A percentile compares a stretch with the other conserved stretches of the same genome.
These are phyloP conservation scores for Pisolithus tinctorius DNA, from an alignment of 768 basidiomycete genomes.

Conservation along the genomic window DNA sequence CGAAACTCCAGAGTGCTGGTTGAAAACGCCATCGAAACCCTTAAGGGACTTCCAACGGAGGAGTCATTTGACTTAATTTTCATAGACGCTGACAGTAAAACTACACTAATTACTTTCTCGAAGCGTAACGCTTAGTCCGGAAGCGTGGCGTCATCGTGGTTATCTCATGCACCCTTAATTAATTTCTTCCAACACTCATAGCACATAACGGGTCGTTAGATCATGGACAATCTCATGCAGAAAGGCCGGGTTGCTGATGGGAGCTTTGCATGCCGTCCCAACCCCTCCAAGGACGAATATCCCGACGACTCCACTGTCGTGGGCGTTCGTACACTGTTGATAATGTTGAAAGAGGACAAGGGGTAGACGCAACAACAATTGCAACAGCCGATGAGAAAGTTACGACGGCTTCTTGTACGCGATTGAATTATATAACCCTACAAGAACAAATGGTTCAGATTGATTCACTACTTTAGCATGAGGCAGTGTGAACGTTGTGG, in stretches of 20 bases:
- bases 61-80: constrained; percentile 59
- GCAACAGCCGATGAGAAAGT: constrained; percentile 44
- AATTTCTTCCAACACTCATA: too few species aligned
- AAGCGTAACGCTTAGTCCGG: constrained; percentile 53
- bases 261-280: constrained; percentile 22
- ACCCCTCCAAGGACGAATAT: too few species aligned
- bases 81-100: constrained; percentile 63
- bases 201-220: background rate
- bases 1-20: constrained; percentile 43
- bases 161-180: background rate
- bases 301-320: constrained; percentile 14
- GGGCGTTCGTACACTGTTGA: constrained; percentile 42
- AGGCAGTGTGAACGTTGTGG: too few species aligned
- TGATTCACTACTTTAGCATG: too few species aligned
- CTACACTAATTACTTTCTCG: constrained; percentile 49
- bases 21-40: constrained; percentile 45
- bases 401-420: constrained; percentile 51
- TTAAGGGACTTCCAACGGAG: constrained; percentile 41
- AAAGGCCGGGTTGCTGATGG: constrained; percentile 29
- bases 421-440: constrained; percentile 2
- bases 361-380: constrained; percentile 48
- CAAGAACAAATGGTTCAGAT: background rate
- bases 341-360: constrained; percentile 39
- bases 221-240: background rate
- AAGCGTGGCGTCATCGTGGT: background rate